Percentiles rank a stretch among this genome's conserved stretches.
Conservation (phyloP, 352 stramenopile species). For the Phytophthora idaei region DNA sequence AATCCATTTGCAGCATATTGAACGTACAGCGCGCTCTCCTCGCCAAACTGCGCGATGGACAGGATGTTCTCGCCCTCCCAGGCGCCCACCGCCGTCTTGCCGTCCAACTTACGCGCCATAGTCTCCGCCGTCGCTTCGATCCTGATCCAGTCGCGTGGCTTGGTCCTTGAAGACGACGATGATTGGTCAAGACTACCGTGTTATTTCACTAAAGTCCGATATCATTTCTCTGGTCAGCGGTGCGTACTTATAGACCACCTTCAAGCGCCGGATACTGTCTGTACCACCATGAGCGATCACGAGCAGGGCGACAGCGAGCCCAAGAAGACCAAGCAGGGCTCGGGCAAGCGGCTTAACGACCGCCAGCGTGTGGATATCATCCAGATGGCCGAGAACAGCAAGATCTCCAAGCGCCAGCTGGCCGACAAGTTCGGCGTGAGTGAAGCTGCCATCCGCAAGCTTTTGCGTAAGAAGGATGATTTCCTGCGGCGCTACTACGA, state of each 20-base stretch:
- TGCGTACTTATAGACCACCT: slow-evolving; percentile 9
- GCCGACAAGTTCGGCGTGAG: slow-evolving; percentile 81
- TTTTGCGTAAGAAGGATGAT: slow-evolving; percentile 84
- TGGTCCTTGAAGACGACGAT: neutral
- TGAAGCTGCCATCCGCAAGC: slow-evolving; percentile 80
- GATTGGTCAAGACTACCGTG: slow-evolving; percentile 5
- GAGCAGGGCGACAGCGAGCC: slow-evolving; percentile 15
- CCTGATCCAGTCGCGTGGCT: slow-evolving; percentile 11
- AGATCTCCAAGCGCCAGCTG: slow-evolving; percentile 80
- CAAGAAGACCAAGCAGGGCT: slow-evolving; percentile 73
- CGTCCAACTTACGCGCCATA: slow-evolving; percentile 53
- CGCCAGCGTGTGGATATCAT: slow-evolving; percentile 87
- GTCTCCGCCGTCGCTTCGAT: slow-evolving; percentile 6
- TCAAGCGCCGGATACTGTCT: neutral
- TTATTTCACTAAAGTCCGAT: slow-evolving; percentile 1
- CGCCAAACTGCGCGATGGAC: slow-evolving; percentile 80
- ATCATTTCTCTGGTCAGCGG: neutral
- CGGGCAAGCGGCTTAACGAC: slow-evolving; percentile 79
- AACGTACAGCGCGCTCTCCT: slow-evolving; percentile 71
- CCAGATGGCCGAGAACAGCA: slow-evolving; percentile 78
- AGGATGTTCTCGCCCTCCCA: slow-evolving; percentile 81
- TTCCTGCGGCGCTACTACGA: slow-evolving; percentile 83
- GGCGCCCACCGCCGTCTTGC: slow-evolving; percentile 56
- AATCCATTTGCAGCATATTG: neutral
- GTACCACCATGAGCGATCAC: slow-evolving; percentile 32